Percentiles rank a stretch among this genome's conserved stretches.
These are phyloP conservation scores for Puccinia novopanici DNA, from an alignment of 1,284 basidiomycete species.

Conservation along the genomic window DNA sequence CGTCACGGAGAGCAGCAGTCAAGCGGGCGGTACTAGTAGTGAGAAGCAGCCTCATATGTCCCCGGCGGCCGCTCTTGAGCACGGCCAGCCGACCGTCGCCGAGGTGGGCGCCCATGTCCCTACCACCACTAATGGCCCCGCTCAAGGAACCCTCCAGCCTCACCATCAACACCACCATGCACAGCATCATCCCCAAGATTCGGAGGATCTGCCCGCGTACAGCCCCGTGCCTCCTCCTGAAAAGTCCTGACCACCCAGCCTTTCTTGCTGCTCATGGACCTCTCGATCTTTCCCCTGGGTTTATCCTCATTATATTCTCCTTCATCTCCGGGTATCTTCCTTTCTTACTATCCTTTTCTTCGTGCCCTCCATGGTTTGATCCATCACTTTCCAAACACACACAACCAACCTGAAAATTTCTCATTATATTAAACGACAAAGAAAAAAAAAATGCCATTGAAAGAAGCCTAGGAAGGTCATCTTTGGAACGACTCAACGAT, in stretches of 20 bases:
- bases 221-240: neutral
- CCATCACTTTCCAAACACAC: no score
- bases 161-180: neutral
- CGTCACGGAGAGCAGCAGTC: neutral
- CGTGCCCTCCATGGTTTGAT: no score
- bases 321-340: neutral
- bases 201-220: conserved; percentile 19
- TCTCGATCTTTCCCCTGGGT: neutral
- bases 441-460: no score
- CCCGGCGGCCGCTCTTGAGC: neutral
- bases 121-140: conserved; percentile 17
- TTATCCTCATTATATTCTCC: neutral
- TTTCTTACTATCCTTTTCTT: no score
- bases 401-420: no score
- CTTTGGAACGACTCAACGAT: no score
- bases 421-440: no score
- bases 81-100: conserved; percentile 18
- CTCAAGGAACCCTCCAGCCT: conserved; percentile 17
- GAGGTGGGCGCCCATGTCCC: conserved; percentile 26
- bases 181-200: neutral
- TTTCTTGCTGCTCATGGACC: neutral
- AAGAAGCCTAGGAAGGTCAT: no score
- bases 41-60: neutral
- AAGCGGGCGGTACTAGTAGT: neutral
- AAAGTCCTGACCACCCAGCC: neutral